Evolutionary conservation across 768 basidiomycete species (phyloP), one percentile per base, ranked within the genome.

Genomic region (Candolleomyces aberdarensis): DNA sequence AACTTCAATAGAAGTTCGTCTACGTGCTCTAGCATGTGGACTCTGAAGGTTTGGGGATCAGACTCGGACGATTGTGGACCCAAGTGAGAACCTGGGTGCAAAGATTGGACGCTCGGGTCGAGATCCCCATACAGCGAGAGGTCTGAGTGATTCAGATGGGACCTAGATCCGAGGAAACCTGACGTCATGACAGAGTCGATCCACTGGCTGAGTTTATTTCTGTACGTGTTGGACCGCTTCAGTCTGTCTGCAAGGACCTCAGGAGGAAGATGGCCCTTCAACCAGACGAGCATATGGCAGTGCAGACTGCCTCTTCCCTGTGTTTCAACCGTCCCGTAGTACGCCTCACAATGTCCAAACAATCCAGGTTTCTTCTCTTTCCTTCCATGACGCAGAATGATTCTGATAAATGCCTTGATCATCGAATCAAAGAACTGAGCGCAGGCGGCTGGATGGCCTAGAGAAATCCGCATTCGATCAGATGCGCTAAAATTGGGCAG

Each of bases 341-440:
- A 65, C 1, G 55, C 58, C 2, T 36, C 39, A 19, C 64, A 65
- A 5, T 39, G 26, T 1, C 64, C 62, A 44, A 51, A 65, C 9
- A 58, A 11, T 3, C 63, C 62, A 5, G 14, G 26, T 9, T 32
- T 22, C 31, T 36, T 20, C 8, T 57, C 48, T 5, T 46, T 26
- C 20, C 44, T n/a, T 15, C 60, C 62, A 58, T 63, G 47, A 9
- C 66, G 15, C 4, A 68, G 31, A 48, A 64, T 41, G 29, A 57
- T 52, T 57, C 50, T 17, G 56, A 69, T 63, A 58, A 69, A 67
- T n/a, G 22, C 51, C 9, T 43, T 61, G 1, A 71, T 62, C 44
- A 63, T 62, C 17, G 66, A 32, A 48, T 69, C 54, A 54, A 70
- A 71, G 52, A 71, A 71, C 8, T 58, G 57, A 1, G 68, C 67